Evolutionary conservation across 257 asterid species (phyloP).

Genomic region (Sherardia arvensis): DNA sequence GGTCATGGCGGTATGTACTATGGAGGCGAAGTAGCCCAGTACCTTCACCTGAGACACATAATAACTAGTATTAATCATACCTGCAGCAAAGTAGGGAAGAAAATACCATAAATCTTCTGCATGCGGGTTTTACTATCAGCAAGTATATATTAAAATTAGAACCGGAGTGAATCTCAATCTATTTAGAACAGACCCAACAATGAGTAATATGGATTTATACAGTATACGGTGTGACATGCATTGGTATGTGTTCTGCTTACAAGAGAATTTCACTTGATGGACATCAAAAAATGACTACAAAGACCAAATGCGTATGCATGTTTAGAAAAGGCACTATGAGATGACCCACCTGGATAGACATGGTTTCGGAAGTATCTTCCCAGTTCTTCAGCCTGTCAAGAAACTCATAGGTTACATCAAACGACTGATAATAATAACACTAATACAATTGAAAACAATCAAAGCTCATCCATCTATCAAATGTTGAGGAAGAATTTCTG

Average conservation of each 20-base stretch:
- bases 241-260: neutral
- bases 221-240: neutral
- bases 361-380: constrained; percentile 91
- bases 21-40: constrained; percentile 98
- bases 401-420: constrained; percentile 13
- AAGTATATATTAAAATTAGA: neutral
- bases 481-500: neutral
- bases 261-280: neutral
- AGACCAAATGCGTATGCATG: neutral
- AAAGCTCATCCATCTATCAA: neutral
- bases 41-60: constrained; percentile 71
- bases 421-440: neutral
- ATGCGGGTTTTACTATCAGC: neutral
- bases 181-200: neutral
- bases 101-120: neutral
- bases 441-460: neutral
- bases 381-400: constrained; percentile 90
- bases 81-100: neutral
- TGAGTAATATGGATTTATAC: neutral
- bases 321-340: neutral
- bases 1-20: constrained; percentile 94
- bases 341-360: constrained; percentile 81
- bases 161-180: neutral
- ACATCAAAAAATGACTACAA: neutral
- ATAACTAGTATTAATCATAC: constrained; percentile 2